Evolutionary conservation across 345 rosid species (phyloP).

Genomic region (Euphorbia peplus): DNA sequence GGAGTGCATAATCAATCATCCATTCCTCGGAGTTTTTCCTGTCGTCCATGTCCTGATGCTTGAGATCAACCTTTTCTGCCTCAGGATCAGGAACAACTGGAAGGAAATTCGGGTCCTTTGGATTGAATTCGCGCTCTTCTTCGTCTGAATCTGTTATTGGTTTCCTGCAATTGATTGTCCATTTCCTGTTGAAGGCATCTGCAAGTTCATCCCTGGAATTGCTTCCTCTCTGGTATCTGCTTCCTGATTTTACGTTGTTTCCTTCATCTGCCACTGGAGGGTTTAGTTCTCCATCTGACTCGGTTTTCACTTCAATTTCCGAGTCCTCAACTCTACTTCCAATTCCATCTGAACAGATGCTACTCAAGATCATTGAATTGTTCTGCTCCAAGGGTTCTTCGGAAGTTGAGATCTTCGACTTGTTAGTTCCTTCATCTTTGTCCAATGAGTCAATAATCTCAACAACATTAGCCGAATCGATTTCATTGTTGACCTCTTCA

Average conservation of each 20-base stretch:
- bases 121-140: slow-evolving; percentile 46
- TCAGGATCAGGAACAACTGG: slow-evolving; percentile 53
- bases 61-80: slow-evolving; percentile 32
- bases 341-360: slow-evolving; percentile 18
- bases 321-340: slow-evolving; percentile 14
- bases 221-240: slow-evolving; percentile 20
- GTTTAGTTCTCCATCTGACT: slow-evolving; percentile 22
- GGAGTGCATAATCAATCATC: slow-evolving; percentile 36
- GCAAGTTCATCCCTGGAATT: slow-evolving; percentile 32
- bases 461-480: slow-evolving; percentile 1
- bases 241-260: slow-evolving; percentile 1
- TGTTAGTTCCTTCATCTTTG: too few relatives aligned
- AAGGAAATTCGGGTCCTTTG: slow-evolving; percentile 77
- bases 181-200: slow-evolving; percentile 25
- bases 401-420: too few relatives aligned
- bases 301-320: slow-evolving; percentile 25
- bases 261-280: slow-evolving; percentile 10
- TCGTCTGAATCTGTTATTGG: slow-evolving; percentile 32
- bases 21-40: slow-evolving; percentile 33
- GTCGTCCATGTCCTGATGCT: slow-evolving; percentile 28
- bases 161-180: slow-evolving; percentile 43
- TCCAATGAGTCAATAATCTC: slow-evolving; percentile 16
- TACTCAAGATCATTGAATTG: slow-evolving; percentile 7
- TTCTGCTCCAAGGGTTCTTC: slow-evolving; percentile 28
- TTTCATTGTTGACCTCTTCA: slow-evolving; percentile 14